Base-by-base conservation (phyloP, 2,329 filamentous ascomycete species). In the Teratosphaeriaceae sp. region DNA sequence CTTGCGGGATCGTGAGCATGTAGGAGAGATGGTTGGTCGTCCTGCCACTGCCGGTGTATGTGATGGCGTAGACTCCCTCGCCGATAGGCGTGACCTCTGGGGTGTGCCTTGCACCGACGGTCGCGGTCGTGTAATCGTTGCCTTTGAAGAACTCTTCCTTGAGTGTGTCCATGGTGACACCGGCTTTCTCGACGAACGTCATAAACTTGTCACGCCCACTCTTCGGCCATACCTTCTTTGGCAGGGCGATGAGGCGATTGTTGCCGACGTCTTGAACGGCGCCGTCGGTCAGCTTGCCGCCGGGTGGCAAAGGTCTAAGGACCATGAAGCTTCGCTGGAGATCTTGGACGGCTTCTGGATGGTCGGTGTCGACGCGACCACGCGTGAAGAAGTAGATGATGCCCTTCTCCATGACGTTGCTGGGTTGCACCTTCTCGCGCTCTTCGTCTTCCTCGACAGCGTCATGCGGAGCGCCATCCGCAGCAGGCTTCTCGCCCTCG, bases 351-450 rank as follows among this genome's bases (percentile, higher is more conserved):
- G 75, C 73, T 15, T 82, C 74, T 0, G 87, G 82, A 5, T 85
- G 74, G 3, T 87, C 78, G 20, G 85, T 74, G 39, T 79, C 78
- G 27, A 95, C 85, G 11, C 87, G 81, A 6, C 80, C 80, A 15
- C 88, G 82, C 56, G 84, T 83, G 70, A 94, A 94, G 73, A 94
- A 94, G 71, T 94, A 94, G 53, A 95, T 81, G 54, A 92, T 76
- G 3, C 88, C 88, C 57, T 92, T 94, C 59, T 96, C 88, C 2
- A 94, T 72, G 19, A 94, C 79, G 46, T 71, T 80, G 5, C 75
- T 77, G 1, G 79, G 71, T 29, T 75, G 63, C 2, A 68, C 64
- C 34, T 73, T 63, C 53, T 73, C 71, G 31, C 76, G 71, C 39
- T 73, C 60, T 15, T 70, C 62, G 2, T 75, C 72, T 38, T 73